Percentiles rank a stretch among this genome's conserved stretches.
Evolutionary conservation across 169 alveolate species (phyloP).

Genomic region (Perkinsus marinus): DNA sequence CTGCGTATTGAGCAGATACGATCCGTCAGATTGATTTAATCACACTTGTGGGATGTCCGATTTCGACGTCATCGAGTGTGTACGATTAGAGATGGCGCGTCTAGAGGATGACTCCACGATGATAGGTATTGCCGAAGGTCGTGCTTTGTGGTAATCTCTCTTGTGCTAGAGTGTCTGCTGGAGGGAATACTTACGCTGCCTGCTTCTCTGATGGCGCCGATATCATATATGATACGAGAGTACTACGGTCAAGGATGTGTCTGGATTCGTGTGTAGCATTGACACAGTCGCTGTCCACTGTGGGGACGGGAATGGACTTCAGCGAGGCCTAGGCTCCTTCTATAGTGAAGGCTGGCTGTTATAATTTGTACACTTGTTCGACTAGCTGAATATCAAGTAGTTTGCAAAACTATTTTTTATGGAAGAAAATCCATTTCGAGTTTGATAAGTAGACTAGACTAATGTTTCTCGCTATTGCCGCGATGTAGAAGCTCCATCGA

Average conservation of each 20-base stretch:
- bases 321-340: no score
- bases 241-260: background rate
- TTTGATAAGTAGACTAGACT: background rate
- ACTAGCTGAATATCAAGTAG: no score
- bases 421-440: no score
- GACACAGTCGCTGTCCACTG: no score
- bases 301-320: no score
- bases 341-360: no score
- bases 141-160: background rate
- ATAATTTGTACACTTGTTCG: no score
- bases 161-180: background rate
- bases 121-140: background rate
- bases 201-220: background rate
- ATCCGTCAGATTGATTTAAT: no score
- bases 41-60: background rate
- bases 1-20: no score
- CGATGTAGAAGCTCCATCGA: background rate
- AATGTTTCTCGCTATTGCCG: background rate
- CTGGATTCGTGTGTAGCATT: no score
- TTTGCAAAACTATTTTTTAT: no score
- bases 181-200: background rate
- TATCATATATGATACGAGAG: background rate
- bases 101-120: background rate
- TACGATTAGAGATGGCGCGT: background rate
- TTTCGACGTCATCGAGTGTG: background rate